Evolutionary conservation across 352 stramenopile genomes (phyloP).

Genomic region (Blastocystis sp.): DNA sequence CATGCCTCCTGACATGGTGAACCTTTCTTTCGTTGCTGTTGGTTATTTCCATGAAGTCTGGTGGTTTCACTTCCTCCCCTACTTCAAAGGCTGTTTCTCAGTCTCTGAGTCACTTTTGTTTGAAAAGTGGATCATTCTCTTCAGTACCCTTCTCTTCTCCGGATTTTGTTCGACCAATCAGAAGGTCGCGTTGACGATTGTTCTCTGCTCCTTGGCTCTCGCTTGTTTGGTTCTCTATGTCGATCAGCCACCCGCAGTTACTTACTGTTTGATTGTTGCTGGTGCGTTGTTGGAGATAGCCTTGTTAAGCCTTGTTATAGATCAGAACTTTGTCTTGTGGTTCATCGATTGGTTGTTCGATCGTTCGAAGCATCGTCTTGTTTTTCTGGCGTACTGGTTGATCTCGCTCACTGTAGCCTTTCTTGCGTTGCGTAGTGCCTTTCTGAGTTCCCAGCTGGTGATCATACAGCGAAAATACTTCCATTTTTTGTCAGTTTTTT

Average conservation of each 20-base stretch:
- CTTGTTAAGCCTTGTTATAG: not conserved
- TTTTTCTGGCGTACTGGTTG: conserved; percentile 7
- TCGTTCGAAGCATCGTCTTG: not conserved
- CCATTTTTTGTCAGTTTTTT: not conserved
- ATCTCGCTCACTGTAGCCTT: not conserved
- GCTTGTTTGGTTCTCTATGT: not conserved
- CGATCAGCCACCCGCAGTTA: not conserved
- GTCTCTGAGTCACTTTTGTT: not conserved
- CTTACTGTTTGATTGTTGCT: not conserved
- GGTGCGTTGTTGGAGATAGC: conserved; percentile 3
- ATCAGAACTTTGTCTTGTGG: not conserved
- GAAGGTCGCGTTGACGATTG: not conserved
- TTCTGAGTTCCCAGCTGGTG: not conserved
- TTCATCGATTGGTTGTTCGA: not conserved
- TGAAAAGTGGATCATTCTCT: conserved; percentile 4
- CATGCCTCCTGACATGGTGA: not conserved
- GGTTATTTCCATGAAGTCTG: not conserved
- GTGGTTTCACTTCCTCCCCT: not conserved
- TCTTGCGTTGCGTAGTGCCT: not conserved
- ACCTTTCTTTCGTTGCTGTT: not conserved
- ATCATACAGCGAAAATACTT: conserved; percentile 47
- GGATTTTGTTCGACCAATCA: not conserved
- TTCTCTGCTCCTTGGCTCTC: not conserved
- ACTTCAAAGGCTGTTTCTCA: not conserved
- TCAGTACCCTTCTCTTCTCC: not conserved